These are phyloP conservation scores for Ceratocystis cacaofunesta DNA, from an alignment of 2,329 filamentous ascomycete genomes.

Conservation along the genomic window DNA sequence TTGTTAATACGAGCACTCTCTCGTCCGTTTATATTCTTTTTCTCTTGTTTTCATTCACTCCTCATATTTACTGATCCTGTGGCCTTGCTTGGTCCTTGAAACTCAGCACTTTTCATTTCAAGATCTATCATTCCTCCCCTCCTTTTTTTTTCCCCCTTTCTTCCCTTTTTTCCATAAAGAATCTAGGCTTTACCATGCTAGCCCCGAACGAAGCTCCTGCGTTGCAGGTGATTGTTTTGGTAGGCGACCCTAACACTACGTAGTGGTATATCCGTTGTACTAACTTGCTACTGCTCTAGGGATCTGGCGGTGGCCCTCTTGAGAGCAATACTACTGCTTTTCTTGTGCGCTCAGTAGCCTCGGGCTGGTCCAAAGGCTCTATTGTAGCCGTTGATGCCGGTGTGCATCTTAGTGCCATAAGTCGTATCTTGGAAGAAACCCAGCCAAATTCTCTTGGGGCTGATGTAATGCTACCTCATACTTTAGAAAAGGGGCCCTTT, in stretches of 20 bases:
- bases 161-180: background rate
- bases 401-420: constrained; percentile 73
- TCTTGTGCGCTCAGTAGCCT: constrained; percentile 65
- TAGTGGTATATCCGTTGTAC: constrained; percentile 4
- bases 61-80: background rate
- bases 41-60: background rate
- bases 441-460: constrained; percentile 27
- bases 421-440: constrained; percentile 54
- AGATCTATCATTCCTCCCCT: background rate
- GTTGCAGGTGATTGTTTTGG: constrained; percentile 61
- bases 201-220: constrained; percentile 29
- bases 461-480: constrained; percentile 32
- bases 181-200: constrained; percentile 6
- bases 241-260: constrained; percentile 31
- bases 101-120: background rate
- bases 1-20: background rate
- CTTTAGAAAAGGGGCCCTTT: constrained; percentile 58
- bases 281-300: constrained; percentile 35
- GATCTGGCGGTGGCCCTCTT: constrained; percentile 73
- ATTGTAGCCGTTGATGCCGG: constrained; percentile 88
- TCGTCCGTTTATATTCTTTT: background rate
- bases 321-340: constrained; percentile 86
- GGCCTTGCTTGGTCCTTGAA: background rate
- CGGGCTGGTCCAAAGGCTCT: constrained; percentile 68
- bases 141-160: no score